Evolutionary conservation across 1,284 basidiomycete genomes (phyloP).

Genomic region (Heterobasidion occidentale): DNA sequence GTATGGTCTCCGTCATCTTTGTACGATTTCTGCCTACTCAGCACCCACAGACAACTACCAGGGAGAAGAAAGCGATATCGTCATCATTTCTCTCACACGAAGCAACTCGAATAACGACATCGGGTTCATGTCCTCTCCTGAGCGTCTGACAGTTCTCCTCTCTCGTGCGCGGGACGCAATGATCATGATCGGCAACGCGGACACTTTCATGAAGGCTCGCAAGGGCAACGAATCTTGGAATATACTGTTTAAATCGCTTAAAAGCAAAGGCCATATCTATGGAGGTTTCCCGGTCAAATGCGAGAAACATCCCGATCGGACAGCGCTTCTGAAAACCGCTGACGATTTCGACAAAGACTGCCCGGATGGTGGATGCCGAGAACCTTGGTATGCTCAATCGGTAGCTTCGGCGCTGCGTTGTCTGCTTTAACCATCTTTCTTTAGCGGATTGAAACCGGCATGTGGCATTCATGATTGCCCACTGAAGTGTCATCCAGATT

Average conservation of each 20-base stretch:
- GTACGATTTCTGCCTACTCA: no score
- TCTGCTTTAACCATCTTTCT: not conserved
- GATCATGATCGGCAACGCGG: conserved; percentile 55
- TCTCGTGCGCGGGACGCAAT: conserved; percentile 55
- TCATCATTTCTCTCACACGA: conserved; percentile 51
- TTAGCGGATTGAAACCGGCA: conserved; percentile 34
- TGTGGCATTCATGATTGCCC: conserved; percentile 44
- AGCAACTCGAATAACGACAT: conserved; percentile 48
- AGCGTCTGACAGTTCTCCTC: conserved; percentile 60
- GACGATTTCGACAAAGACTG: conserved; percentile 41
- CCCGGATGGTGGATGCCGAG: conserved; percentile 55
- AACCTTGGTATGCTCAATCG: conserved; percentile 37
- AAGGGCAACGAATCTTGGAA: conserved; percentile 46
- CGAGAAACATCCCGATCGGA: conserved; percentile 40
- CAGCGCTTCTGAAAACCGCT: conserved; percentile 25
- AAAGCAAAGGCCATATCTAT: conserved; percentile 36
- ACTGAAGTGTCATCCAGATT: conserved; percentile 46
- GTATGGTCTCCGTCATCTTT: conserved; percentile 19
- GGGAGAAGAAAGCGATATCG: conserved; percentile 62
- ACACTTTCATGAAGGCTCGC: conserved; percentile 46
- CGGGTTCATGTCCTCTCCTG: conserved; percentile 59
- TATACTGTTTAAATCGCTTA: conserved; percentile 35
- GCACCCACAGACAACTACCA: conserved; percentile 52
- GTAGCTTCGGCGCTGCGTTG: not conserved
- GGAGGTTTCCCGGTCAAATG: conserved; percentile 52